Conservation (phyloP, 225 moss, liverwort and hornwort genomes). For the Bryum argenteum region DNA sequence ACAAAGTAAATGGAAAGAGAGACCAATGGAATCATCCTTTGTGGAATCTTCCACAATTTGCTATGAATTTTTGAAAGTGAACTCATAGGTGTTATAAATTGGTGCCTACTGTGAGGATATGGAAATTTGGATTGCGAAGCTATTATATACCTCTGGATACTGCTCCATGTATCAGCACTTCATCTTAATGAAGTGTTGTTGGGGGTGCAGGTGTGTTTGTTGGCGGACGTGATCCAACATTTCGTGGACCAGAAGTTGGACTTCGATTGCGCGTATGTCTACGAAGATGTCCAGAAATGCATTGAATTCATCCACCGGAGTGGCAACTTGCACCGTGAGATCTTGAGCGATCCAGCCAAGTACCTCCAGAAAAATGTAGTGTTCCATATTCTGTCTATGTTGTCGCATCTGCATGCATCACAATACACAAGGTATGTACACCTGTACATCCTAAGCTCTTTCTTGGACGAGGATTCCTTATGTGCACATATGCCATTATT, state of each 20-base stretch:
- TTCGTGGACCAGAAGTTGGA: constrained; percentile 90
- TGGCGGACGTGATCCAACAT: constrained; percentile 93
- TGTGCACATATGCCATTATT: too few relatives aligned
- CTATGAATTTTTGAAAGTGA: too few relatives aligned
- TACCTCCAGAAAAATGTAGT: constrained; percentile 92
- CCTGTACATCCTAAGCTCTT: neutral
- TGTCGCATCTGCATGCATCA: constrained; percentile 29
- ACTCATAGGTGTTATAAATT: too few relatives aligned
- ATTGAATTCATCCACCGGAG: constrained; percentile 84
- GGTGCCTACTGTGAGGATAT: too few relatives aligned
- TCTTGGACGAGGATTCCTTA: too few relatives aligned
- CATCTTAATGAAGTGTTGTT: too few relatives aligned
- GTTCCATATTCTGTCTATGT: constrained; percentile 21
- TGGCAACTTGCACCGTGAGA: constrained; percentile 73
- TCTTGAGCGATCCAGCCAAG: constrained; percentile 72
- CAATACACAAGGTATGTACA: neutral
- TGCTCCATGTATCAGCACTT: too few relatives aligned
- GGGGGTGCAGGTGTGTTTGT: constrained; percentile 74
- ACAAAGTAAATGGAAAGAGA: too few relatives aligned
- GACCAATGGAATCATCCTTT: too few relatives aligned
- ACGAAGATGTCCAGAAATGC: constrained; percentile 91
- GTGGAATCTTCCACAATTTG: too few relatives aligned
- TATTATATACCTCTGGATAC: too few relatives aligned
- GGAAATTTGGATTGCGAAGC: too few relatives aligned
- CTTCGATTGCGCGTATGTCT: constrained; percentile 87